phyloP scores from a whole-genome alignment of 495 filamentous ascomycete genomes.

The Recurvomyces mirabilis region DNA sequence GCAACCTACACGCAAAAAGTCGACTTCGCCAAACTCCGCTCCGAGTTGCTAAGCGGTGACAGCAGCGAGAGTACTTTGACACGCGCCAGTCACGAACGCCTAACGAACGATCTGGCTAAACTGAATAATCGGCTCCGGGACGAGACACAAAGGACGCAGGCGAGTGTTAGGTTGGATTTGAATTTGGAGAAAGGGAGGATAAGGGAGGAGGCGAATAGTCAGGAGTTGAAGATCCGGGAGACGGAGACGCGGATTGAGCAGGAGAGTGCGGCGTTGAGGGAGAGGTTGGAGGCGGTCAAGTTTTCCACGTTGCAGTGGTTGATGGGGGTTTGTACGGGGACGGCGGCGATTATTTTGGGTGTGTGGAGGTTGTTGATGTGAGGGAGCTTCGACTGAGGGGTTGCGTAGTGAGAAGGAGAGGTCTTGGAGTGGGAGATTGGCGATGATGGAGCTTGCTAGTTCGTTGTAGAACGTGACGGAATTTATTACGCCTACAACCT shows the following conservation, averaged over 20 bases:
- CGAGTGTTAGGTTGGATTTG: slow-evolving; percentile 77
- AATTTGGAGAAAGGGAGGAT: slow-evolving; percentile 97
- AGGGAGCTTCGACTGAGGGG: slow-evolving; percentile 1
- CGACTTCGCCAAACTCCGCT: slow-evolving; percentile 96
- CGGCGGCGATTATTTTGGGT: slow-evolving; percentile 87
- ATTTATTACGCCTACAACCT: too few species aligned
- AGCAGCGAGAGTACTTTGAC: slow-evolving; percentile 82
- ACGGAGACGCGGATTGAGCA: slow-evolving; percentile 98
- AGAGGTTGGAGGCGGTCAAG: slow-evolving; percentile 92
- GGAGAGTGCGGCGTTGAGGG: slow-evolving; percentile 80
- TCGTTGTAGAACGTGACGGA: too few species aligned
- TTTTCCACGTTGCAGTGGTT: slow-evolving; percentile 97
- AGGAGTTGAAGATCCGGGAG: slow-evolving; percentile 98
- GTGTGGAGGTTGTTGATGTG: slow-evolving; percentile 78
- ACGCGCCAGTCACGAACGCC: slow-evolving; percentile 77
- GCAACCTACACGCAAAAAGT: slow-evolving; percentile 97
- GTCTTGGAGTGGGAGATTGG: too few species aligned
- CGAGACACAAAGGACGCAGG: slow-evolving; percentile 88
- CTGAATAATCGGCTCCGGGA: slow-evolving; percentile 78
- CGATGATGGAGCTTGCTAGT: too few species aligned
- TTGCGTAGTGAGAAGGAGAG: too few species aligned
- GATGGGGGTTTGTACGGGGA: slow-evolving; percentile 92
- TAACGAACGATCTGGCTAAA: slow-evolving; percentile 90
- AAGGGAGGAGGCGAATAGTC: slow-evolving; percentile 88
- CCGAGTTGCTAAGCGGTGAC: slow-evolving; percentile 82